Conservation (phyloP, 2,329 filamentous ascomycete species). For the Hymenoscyphus fraxineus region DNA sequence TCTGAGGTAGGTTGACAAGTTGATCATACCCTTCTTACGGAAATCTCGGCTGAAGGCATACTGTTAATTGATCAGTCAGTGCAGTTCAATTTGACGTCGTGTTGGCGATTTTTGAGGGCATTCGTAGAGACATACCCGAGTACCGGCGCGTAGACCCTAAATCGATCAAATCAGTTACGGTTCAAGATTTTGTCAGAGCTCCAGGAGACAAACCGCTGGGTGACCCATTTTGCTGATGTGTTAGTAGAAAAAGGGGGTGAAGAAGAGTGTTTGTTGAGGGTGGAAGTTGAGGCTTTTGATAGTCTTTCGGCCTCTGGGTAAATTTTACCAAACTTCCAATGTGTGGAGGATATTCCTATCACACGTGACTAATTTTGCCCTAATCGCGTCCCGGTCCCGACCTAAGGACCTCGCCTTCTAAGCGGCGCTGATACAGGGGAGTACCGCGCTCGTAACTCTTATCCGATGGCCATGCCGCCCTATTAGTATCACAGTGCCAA, state of each 20-base stretch:
- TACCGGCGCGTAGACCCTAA: slow-evolving; percentile 74
- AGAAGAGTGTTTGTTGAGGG: slow-evolving; percentile 12
- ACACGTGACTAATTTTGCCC: neutral
- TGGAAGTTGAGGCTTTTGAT: slow-evolving; percentile 1
- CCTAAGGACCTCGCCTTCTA: no score
- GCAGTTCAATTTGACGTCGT: neutral
- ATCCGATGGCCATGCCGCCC: neutral
- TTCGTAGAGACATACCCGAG: slow-evolving; percentile 61
- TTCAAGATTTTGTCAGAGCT: neutral
- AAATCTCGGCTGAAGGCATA: slow-evolving; percentile 94
- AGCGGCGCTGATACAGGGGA: no score
- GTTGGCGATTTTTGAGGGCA: neutral
- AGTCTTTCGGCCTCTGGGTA: neutral
- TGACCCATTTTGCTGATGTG: slow-evolving; percentile 48
- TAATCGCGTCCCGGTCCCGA: neutral
- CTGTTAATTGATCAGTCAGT: slow-evolving; percentile 39
- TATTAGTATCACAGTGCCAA: neutral
- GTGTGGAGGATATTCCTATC: neutral
- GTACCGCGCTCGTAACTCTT: no score
- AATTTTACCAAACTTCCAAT: neutral
- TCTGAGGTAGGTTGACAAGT: slow-evolving; percentile 88
- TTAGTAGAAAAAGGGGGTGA: slow-evolving; percentile 22
- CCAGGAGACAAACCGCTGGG: slow-evolving; percentile 50
- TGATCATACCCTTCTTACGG: slow-evolving; percentile 93
- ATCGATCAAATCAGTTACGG: neutral